Evolutionary conservation across 306 rosid species (phyloP).

Genomic region (Canavalia gladiata): DNA sequence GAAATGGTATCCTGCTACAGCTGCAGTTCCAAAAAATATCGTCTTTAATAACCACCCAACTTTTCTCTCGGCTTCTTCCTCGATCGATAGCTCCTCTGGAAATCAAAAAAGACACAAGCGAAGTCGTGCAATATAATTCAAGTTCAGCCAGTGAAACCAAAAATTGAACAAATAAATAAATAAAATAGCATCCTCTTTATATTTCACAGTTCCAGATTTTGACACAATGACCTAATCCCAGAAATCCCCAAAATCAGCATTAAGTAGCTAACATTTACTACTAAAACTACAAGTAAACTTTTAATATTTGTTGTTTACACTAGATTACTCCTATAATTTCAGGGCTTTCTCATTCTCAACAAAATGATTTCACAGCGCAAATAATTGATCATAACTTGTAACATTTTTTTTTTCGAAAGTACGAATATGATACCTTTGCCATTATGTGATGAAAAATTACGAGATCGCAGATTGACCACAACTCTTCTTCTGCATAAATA

Average conservation of each 20-base stretch:
- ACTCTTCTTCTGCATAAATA: constrained; percentile 64
- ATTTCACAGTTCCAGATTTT: constrained; percentile 29
- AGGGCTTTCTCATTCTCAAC: constrained; percentile 7
- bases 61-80: constrained; percentile 83
- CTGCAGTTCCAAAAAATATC: constrained; percentile 83
- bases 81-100: constrained; percentile 74
- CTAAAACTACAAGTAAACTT: neutral
- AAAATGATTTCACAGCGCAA: neutral
- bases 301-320: neutral
- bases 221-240: constrained; percentile 10
- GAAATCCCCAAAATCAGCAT: constrained; percentile 22
- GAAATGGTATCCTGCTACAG: constrained; percentile 72
- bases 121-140: constrained; percentile 33
- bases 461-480: constrained; percentile 51
- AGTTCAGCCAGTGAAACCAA: constrained; percentile 37
- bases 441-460: constrained; percentile 62
- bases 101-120: constrained; percentile 33
- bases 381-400: neutral
- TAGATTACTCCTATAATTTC: neutral
- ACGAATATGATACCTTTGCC: constrained; percentile 57
- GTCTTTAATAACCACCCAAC: constrained; percentile 85
- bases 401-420: neutral
- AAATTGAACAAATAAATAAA: neutral
- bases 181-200: neutral
- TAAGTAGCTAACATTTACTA: constrained; percentile 9